Evolutionary conservation across 2,329 filamentous ascomycete species (phyloP).

Genomic region (Arthrobotrys conoides): DNA sequence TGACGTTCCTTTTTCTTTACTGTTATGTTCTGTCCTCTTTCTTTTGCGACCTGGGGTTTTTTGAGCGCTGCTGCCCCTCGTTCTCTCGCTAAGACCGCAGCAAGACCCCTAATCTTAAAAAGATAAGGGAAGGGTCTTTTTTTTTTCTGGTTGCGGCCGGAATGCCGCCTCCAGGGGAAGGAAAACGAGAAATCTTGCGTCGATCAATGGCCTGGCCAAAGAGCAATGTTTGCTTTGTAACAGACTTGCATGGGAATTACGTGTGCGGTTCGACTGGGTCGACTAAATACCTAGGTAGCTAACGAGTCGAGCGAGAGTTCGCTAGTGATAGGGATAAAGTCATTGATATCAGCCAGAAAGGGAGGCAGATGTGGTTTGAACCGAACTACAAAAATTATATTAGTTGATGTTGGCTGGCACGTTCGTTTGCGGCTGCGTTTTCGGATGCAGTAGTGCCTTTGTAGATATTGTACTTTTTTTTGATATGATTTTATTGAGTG

Average conservation of each 20-base stretch:
- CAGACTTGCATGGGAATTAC: slow-evolving; percentile 9
- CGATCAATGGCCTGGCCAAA: not conserved
- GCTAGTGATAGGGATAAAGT: not conserved
- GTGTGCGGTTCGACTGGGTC: slow-evolving; percentile 1
- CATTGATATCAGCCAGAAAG: slow-evolving; percentile 51
- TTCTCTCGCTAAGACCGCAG: slow-evolving; percentile 15
- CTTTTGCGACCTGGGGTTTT: not conserved
- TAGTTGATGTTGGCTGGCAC: too few species aligned
- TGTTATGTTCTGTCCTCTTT: not conserved
- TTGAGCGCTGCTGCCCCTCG: slow-evolving; percentile 10
- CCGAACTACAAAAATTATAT: not conserved
- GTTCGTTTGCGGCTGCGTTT: slow-evolving; percentile 43
- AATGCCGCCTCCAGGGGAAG: slow-evolving; percentile 2
- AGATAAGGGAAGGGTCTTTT: slow-evolving; percentile 32
- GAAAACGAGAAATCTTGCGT: slow-evolving; percentile 24
- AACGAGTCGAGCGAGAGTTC: not conserved
- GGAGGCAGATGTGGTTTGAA: slow-evolving; percentile 33
- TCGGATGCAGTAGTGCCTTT: slow-evolving; percentile 26
- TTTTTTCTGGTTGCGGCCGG: not conserved
- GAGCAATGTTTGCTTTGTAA: not conserved
- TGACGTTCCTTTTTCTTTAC: slow-evolving; percentile 56
- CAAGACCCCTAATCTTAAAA: slow-evolving; percentile 45
- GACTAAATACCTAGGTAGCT: not conserved
- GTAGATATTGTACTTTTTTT: not conserved
- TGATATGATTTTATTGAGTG: not conserved